Evolutionary conservation across 441 rosid species (phyloP).

Genomic region (Gossypium schwendimanii): DNA sequence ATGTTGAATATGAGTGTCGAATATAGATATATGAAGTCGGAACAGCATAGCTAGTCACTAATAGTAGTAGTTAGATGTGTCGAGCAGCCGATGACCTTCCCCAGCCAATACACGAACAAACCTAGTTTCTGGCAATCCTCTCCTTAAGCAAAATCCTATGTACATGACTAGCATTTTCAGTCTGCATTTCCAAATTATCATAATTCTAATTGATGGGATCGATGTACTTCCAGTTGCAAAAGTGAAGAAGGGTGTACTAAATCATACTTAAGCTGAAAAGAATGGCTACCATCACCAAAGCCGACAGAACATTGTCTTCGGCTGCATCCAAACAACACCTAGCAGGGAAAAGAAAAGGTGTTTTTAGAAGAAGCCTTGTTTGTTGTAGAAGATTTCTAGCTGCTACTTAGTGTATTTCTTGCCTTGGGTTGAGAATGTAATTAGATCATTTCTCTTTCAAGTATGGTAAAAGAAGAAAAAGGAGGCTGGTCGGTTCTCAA

Average conservation of each 20-base stretch:
- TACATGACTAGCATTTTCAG: neutral
- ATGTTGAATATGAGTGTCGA: too few species aligned
- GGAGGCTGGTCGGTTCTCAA: neutral
- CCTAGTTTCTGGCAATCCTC: neutral
- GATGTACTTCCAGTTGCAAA: slow-evolving; percentile 20
- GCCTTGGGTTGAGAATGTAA: neutral
- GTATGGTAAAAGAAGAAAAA: slow-evolving; percentile 5
- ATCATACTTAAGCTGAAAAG: slow-evolving; percentile 23
- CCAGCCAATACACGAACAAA: neutral
- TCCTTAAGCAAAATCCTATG: neutral
- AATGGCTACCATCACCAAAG: slow-evolving; percentile 28
- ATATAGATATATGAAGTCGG: too few species aligned
- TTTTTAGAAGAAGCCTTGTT: slow-evolving; percentile 5
- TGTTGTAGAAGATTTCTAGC: neutral
- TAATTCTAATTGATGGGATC: neutral
- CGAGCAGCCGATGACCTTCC: neutral
- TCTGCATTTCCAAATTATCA: slow-evolving; percentile 21
- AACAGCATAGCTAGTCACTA: too few species aligned
- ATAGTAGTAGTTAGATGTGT: too few species aligned
- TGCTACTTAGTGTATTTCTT: neutral
- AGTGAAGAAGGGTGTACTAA: slow-evolving; percentile 20
- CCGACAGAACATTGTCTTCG: slow-evolving; percentile 28
- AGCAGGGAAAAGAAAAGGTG: neutral
- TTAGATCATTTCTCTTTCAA: slow-evolving; percentile 25
- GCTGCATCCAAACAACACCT: slow-evolving; percentile 22